These are phyloP conservation scores for Podospora bellae-mahoneyi DNA, from an alignment of 495 filamentous ascomycete genomes.

Conservation along the genomic window DNA sequence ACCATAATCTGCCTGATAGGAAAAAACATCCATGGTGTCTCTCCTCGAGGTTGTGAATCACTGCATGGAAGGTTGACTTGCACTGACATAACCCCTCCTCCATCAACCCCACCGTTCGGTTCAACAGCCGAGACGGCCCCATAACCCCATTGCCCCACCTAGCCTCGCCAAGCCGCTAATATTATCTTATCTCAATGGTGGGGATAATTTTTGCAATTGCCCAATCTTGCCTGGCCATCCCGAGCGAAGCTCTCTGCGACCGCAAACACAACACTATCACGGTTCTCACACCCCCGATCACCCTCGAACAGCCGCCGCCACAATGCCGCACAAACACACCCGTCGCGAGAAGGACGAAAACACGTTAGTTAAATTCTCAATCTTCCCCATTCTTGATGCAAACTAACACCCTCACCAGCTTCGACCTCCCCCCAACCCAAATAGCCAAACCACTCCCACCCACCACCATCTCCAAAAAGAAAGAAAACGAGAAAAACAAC, in stretches of 20 bases:
- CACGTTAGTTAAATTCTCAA: constrained; percentile 28
- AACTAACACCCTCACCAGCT: constrained; percentile 41
- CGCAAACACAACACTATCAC: not conserved
- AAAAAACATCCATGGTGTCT: not conserved
- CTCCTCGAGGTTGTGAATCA: too few relatives aligned
- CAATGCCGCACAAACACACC: constrained; percentile 82
- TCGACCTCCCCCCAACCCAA: constrained; percentile 70
- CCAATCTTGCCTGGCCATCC: not conserved
- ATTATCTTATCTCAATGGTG: constrained; percentile 26
- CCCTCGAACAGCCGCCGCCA: constrained; percentile 30
- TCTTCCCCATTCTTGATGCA: constrained; percentile 4
- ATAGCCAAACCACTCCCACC: constrained; percentile 69
- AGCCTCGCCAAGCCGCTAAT: not conserved
- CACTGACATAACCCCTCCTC: not conserved
- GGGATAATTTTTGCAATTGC: constrained; percentile 18
- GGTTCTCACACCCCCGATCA: not conserved
- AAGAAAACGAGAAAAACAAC: constrained; percentile 20
- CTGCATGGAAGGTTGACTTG: not conserved
- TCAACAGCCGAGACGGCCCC: not conserved
- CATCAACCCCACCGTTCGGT: not conserved
- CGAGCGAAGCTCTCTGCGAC: not conserved
- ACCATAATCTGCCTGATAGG: not conserved
- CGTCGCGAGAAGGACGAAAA: constrained; percentile 52
- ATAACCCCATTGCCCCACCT: not conserved
- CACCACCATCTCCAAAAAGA: constrained; percentile 38